Percentiles rank a stretch among this genome's conserved stretches.
Evolutionary conservation across 208 protist genomes (phyloP).

Genomic region (Trypanosoma platydactyli): DNA sequence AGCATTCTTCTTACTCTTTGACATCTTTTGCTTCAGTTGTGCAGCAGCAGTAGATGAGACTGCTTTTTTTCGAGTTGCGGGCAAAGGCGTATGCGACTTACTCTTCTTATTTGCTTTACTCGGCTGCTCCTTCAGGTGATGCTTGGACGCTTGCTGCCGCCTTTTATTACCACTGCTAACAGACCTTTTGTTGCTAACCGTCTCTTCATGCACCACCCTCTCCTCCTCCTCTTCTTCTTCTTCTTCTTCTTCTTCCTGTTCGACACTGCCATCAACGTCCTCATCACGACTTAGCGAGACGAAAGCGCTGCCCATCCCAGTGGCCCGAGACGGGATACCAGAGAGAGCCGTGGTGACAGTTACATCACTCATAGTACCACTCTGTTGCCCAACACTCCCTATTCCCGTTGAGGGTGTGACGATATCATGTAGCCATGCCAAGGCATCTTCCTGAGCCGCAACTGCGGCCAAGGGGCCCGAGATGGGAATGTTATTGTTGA

Average conservation of each 20-base stretch:
- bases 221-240: slow-evolving; percentile 27
- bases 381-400: neutral
- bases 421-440: slow-evolving; percentile 86
- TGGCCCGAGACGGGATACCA: neutral
- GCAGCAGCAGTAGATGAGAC: slow-evolving; percentile 5
- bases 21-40: slow-evolving; percentile 10
- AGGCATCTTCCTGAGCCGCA: slow-evolving; percentile 43
- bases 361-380: neutral
- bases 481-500: slow-evolving; percentile 53
- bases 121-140: slow-evolving; percentile 2
- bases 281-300: slow-evolving; percentile 15
- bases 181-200: slow-evolving; percentile 9
- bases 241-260: slow-evolving; percentile 23
- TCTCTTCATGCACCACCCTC: slow-evolving; percentile 15
- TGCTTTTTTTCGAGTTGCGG: slow-evolving; percentile 9
- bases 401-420: slow-evolving; percentile 51
- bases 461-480: neutral
- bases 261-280: slow-evolving; percentile 1
- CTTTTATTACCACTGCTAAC: slow-evolving; percentile 8
- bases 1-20: slow-evolving; percentile 20
- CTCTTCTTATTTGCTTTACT: slow-evolving; percentile 13
- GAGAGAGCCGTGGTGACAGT: slow-evolving; percentile 8
- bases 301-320: slow-evolving; percentile 6
- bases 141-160: slow-evolving; percentile 8
- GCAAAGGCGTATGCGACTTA: slow-evolving; percentile 1